These are phyloP conservation scores for Coriolopsis trogii DNA, from an alignment of 1,284 basidiomycete species.

Conservation along the genomic window DNA sequence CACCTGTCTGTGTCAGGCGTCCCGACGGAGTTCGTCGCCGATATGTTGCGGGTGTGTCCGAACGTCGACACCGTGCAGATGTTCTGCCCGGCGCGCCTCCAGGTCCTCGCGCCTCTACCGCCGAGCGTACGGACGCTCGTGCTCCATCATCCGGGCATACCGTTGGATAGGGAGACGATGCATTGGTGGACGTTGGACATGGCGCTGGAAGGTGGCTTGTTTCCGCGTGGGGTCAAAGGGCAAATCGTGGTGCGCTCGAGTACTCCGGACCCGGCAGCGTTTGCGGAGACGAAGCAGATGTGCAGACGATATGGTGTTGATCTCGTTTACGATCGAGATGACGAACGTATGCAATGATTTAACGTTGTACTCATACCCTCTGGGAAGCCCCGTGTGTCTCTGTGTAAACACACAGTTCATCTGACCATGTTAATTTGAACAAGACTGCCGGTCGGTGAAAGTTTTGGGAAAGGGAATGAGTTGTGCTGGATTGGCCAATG, in stretches of 20 bases:
- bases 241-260: constrained; percentile 21
- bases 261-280: constrained; percentile 16
- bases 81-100: constrained; percentile 19
- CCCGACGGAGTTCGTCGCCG: constrained; percentile 31
- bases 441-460: not conserved
- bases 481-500: constrained; percentile 10
- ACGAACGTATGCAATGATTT: not conserved
- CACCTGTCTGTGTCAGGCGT: constrained; percentile 30
- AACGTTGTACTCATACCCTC: not conserved
- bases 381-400: no score
- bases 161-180: constrained; percentile 12
- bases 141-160: constrained; percentile 13
- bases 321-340: constrained; percentile 16
- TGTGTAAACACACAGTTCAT: no score
- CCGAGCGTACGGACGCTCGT: constrained; percentile 29
- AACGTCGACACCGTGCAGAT: constrained; percentile 29
- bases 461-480: not conserved
- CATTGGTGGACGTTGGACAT: constrained; percentile 20
- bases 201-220: constrained; percentile 19
- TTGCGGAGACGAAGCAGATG: constrained; percentile 11
- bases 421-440: no score
- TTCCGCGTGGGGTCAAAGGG: not conserved
- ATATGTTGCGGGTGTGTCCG: constrained; percentile 31
- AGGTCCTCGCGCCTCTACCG: constrained; percentile 22
- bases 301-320: constrained; percentile 17